phyloP scores from a whole-genome alignment of 1,284 basidiomycete species.

The Tilletia indica region DNA sequence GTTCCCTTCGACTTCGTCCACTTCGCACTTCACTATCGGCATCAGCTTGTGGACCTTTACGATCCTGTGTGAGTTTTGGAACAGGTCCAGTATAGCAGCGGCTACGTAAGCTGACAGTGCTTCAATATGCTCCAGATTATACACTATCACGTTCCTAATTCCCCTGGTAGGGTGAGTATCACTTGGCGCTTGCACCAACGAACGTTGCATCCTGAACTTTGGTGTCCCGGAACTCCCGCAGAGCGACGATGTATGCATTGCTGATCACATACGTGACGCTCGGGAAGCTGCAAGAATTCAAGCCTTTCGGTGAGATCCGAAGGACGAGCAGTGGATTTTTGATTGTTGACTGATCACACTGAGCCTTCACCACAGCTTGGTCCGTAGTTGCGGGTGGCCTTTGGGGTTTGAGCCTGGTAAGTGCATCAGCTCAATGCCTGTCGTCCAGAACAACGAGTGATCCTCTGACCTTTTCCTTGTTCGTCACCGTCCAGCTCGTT shows the following conservation, averaged over 20 bases:
- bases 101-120: not conserved
- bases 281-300: slow-evolving; percentile 16
- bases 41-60: not conserved
- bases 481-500: not conserved
- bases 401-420: slow-evolving; percentile 6
- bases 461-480: not conserved
- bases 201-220: too few species aligned
- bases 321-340: not conserved
- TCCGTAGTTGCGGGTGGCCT: not conserved
- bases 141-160: slow-evolving; percentile 9
- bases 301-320: slow-evolving; percentile 2
- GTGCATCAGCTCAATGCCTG: not conserved
- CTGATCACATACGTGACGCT: slow-evolving; percentile 8
- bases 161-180: slow-evolving; percentile 6
- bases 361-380: not conserved
- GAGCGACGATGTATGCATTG: slow-evolving; percentile 3
- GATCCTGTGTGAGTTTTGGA: slow-evolving; percentile 6
- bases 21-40: slow-evolving; percentile 4
- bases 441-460: not conserved
- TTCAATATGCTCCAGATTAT: not conserved
- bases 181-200: not conserved
- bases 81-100: not conserved
- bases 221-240: not conserved
- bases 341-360: not conserved
- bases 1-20: slow-evolving; percentile 11